These are phyloP conservation scores for Mortierella sp. DNA, from an alignment of 371 early-diverging fungal species.

Conservation along the genomic window DNA sequence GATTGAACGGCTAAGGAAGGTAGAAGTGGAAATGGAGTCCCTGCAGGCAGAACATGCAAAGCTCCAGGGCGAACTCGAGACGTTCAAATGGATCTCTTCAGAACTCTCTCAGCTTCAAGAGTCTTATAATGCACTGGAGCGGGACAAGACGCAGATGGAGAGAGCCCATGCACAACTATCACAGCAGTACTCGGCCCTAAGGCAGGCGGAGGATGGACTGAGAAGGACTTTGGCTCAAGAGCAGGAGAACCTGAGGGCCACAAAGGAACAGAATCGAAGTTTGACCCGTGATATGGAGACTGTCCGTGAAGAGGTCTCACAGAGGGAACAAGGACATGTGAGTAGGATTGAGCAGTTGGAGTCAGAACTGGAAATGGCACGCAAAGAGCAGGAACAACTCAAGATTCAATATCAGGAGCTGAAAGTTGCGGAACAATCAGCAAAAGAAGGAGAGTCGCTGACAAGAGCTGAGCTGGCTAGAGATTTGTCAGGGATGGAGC, in stretches of 20 bases:
- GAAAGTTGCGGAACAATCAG: conserved; percentile 34
- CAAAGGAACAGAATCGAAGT: conserved; percentile 11
- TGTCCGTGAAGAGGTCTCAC: conserved; percentile 8
- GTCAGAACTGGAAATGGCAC: conserved; percentile 16
- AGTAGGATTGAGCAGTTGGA: conserved; percentile 22
- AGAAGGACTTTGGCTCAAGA: conserved; percentile 22
- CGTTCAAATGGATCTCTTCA: conserved; percentile 42
- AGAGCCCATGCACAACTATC: conserved; percentile 41
- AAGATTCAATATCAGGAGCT: conserved; percentile 27
- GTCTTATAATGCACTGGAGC: conserved; percentile 22
- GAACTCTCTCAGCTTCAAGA: conserved; percentile 41
- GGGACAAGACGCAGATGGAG: conserved; percentile 36
- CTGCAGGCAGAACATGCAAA: conserved; percentile 35
- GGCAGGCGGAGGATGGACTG: conserved; percentile 33
- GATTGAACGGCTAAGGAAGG: conserved; percentile 35
- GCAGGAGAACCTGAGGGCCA: conserved; percentile 9
- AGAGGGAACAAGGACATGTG: conserved; percentile 12
- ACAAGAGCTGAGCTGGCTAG: conserved; percentile 26
- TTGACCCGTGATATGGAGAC: conserved; percentile 18
- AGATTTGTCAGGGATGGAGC: conserved; percentile 20
- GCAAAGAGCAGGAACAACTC: conserved; percentile 26
- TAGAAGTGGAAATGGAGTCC: conserved; percentile 25
- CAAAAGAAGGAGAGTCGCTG: conserved; percentile 44
- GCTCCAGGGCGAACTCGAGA: conserved; percentile 40
- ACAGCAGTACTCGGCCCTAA: conserved; percentile 14